Evolutionary conservation across 176 grass and related monocot species (phyloP).

Genomic region (Aegilops sharonensis): DNA sequence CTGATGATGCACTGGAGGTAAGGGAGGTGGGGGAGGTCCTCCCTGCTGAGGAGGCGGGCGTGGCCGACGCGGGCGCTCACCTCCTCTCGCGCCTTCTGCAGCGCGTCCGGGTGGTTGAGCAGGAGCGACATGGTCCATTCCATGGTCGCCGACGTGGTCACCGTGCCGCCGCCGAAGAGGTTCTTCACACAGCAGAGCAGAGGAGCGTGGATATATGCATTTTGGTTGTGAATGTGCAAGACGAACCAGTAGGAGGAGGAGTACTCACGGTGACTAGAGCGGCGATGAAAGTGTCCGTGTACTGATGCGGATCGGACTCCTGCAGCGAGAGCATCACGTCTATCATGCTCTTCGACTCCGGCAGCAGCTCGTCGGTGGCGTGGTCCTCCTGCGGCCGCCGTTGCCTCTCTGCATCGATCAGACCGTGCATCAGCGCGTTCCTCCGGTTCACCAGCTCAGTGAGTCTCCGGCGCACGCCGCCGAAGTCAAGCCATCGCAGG

Average conservation of each 20-base stretch:
- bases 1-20: conserved; percentile 46
- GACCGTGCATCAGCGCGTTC: conserved; percentile 24
- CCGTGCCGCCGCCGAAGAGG: conserved; percentile 28
- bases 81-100: conserved; percentile 30
- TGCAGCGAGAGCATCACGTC: conserved; percentile 46
- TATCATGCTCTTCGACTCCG: conserved; percentile 41
- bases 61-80: conserved; percentile 20
- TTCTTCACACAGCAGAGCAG: conserved; percentile 21
- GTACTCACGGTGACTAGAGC: conserved; percentile 38
- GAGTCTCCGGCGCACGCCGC: conserved; percentile 27
- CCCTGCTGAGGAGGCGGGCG: conserved; percentile 14
- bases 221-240: neutral
- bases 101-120: conserved; percentile 45
- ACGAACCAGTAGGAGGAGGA: neutral
- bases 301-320: conserved; percentile 44
- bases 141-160: conserved; percentile 31
- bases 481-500: conserved; percentile 34
- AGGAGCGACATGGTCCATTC: conserved; percentile 67
- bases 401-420: conserved; percentile 39
- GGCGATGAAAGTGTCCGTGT: conserved; percentile 49
- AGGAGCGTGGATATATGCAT: neutral
- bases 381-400: neutral
- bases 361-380: neutral
- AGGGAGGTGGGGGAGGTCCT: conserved; percentile 35
- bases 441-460: conserved; percentile 16